These are phyloP conservation scores for Apiotrichum domesticum DNA, from an alignment of 1,284 basidiomycete species.

Conservation along the genomic window DNA sequence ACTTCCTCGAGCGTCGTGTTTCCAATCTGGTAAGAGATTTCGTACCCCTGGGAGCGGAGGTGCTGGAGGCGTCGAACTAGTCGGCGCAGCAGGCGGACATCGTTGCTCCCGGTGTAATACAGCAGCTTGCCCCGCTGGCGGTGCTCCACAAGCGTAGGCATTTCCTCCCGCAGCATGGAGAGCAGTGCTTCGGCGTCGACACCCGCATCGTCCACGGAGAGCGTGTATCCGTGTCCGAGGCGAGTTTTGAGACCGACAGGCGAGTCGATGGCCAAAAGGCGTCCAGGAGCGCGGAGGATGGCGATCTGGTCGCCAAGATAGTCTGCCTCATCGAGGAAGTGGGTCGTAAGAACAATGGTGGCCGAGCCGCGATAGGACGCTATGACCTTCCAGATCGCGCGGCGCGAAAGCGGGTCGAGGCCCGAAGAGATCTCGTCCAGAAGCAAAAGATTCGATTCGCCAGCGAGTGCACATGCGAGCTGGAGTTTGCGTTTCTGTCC, in stretches of 20 bases:
- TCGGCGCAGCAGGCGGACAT: constrained; percentile 53
- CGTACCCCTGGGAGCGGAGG: neutral
- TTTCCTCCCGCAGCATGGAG: neutral
- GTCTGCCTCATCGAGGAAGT: constrained; percentile 73
- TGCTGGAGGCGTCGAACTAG: constrained; percentile 54
- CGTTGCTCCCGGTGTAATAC: constrained; percentile 49
- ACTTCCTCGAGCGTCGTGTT: constrained; percentile 73
- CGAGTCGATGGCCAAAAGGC: constrained; percentile 63
- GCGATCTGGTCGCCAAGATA: constrained; percentile 68
- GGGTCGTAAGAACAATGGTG: constrained; percentile 64
- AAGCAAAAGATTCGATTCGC: constrained; percentile 58
- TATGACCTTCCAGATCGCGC: constrained; percentile 69
- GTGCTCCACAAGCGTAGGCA: constrained; percentile 9
- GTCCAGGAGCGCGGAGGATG: constrained; percentile 67
- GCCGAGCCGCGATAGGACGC: constrained; percentile 60
- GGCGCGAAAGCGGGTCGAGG: constrained; percentile 68
- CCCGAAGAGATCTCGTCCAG: constrained; percentile 71
- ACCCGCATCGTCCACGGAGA: constrained; percentile 42
- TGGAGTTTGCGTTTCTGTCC: constrained; percentile 78
- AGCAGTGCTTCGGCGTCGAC: constrained; percentile 48
- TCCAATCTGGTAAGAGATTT: constrained; percentile 57
- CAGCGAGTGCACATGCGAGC: constrained; percentile 67
- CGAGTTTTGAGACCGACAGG: constrained; percentile 65
- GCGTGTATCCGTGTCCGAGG: constrained; percentile 65
- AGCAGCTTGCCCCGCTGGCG: neutral